phyloP scores from a whole-genome alignment of 345 rosid genomes.

The Carallia brachiata region DNA sequence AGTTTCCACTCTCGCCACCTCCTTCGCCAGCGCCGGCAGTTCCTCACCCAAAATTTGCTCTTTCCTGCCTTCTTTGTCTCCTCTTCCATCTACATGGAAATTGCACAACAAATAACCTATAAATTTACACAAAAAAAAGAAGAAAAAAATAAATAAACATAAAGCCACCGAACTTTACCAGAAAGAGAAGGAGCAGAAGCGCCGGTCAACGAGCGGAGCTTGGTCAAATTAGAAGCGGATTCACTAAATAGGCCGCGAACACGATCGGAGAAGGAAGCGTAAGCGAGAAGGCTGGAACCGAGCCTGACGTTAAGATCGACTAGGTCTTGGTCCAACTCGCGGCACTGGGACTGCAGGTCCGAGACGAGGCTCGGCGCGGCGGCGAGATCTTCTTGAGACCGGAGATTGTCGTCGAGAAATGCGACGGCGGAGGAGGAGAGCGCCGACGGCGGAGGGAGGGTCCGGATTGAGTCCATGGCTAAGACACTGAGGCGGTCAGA shows the following conservation, averaged over 20 bases:
- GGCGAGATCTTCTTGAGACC: slow-evolving; percentile 37
- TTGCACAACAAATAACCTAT: background rate
- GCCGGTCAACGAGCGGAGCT: slow-evolving; percentile 48
- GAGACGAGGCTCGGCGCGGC: slow-evolving; percentile 46
- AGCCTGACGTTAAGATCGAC: slow-evolving; percentile 53
- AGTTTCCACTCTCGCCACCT: slow-evolving; percentile 83
- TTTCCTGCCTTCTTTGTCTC: slow-evolving; percentile 21
- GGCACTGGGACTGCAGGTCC: slow-evolving; percentile 57
- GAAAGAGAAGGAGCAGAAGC: slow-evolving; percentile 31
- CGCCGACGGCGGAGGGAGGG: slow-evolving; percentile 46
- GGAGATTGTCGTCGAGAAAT: slow-evolving; percentile 57
- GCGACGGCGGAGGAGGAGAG: slow-evolving; percentile 47
- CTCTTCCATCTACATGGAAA: slow-evolving; percentile 36
- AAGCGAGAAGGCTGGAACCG: slow-evolving; percentile 45
- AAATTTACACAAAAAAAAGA: background rate
- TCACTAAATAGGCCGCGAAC: slow-evolving; percentile 34
- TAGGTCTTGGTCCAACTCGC: slow-evolving; percentile 54
- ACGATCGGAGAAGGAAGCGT: slow-evolving; percentile 69
- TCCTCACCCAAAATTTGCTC: slow-evolving; percentile 61
- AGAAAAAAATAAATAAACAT: background rate
- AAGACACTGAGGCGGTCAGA: slow-evolving; percentile 19
- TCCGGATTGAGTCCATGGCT: slow-evolving; percentile 44
- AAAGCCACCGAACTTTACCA: slow-evolving; percentile 32
- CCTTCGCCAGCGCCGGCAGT: slow-evolving; percentile 76
- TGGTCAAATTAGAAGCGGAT: slow-evolving; percentile 44